Percentiles rank a stretch among this genome's conserved stretches.
Conservation (phyloP, 495 filamentous ascomycete genomes). For the Platismatia glauca region DNA sequence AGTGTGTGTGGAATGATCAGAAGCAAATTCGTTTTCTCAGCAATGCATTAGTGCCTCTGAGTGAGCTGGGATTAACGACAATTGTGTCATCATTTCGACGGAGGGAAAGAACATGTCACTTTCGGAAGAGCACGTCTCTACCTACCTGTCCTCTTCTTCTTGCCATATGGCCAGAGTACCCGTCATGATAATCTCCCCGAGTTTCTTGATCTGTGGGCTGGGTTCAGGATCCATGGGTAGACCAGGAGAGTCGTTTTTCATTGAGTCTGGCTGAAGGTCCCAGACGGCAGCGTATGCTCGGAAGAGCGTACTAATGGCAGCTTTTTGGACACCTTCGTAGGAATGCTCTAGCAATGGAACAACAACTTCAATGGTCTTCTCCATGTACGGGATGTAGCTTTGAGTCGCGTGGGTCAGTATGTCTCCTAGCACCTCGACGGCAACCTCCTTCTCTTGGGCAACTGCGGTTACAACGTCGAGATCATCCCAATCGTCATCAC, state of each 20-base stretch:
- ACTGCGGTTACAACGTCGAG: slow-evolving; percentile 71
- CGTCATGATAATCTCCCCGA: slow-evolving; percentile 77
- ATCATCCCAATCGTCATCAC: slow-evolving; percentile 66
- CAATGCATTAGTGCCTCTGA: slow-evolving; percentile 82
- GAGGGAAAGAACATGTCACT: slow-evolving; percentile 15
- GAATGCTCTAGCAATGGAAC: slow-evolving; percentile 72
- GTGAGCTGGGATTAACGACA: slow-evolving; percentile 99
- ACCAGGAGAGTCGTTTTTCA: slow-evolving; percentile 81
- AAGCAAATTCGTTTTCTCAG: slow-evolving; percentile 76
- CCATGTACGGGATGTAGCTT: slow-evolving; percentile 75
- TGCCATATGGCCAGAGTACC: slow-evolving; percentile 78
- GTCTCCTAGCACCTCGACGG: slow-evolving; percentile 88
- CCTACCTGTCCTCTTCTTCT: slow-evolving; percentile 88
- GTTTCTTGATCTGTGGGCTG: slow-evolving; percentile 65
- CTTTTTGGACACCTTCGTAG: slow-evolving; percentile 90
- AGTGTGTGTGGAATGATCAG: slow-evolving; percentile 32
- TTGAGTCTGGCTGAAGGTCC: slow-evolving; percentile 71
- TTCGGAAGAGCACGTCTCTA: slow-evolving; percentile 26
- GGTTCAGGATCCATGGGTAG: slow-evolving; percentile 74
- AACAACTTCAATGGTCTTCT: slow-evolving; percentile 78
- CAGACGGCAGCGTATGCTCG: slow-evolving; percentile 88
- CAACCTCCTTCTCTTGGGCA: slow-evolving; percentile 94
- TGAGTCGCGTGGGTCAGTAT: slow-evolving; percentile 74
- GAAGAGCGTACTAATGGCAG: slow-evolving; percentile 82
- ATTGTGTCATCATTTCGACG: slow-evolving; percentile 68